A percentile compares a stretch with the other conserved stretches of the same genome.
Evolutionary conservation across 2,329 filamentous ascomycete genomes (phyloP).

Genomic region (Aureobasidium sp.): DNA sequence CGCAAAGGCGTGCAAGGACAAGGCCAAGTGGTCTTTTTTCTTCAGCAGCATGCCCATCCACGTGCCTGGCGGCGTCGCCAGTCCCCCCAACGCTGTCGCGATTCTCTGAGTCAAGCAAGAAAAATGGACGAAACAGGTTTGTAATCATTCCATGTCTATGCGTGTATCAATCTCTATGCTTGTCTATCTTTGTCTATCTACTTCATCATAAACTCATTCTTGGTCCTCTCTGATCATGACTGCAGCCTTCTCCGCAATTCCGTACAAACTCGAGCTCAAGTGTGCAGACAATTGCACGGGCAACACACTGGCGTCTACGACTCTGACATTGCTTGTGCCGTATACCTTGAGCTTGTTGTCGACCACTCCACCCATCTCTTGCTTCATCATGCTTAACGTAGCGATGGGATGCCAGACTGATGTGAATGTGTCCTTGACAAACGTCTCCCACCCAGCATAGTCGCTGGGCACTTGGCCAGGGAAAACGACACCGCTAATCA

Average conservation of each 20-base stretch:
- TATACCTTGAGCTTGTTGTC: conserved; percentile 21
- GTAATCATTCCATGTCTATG: neutral
- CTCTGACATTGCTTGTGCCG: conserved; percentile 20
- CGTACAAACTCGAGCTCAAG: conserved; percentile 21
- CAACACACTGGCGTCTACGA: conserved; percentile 22
- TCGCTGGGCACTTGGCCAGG: conserved; percentile 19
- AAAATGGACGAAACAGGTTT: too few relatives aligned
- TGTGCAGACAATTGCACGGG: conserved; percentile 23
- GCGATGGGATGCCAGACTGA: conserved; percentile 27
- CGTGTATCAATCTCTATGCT: too few relatives aligned
- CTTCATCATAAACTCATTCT: neutral
- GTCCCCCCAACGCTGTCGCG: conserved; percentile 22
- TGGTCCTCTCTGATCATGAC: conserved; percentile 15
- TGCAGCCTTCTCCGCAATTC: conserved; percentile 22
- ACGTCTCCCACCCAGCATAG: conserved; percentile 23
- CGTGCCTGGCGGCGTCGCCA: conserved; percentile 20
- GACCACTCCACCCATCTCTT: conserved; percentile 24
- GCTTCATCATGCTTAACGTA: conserved; percentile 26
- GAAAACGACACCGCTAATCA: conserved; percentile 24
- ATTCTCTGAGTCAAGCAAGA: too few relatives aligned
- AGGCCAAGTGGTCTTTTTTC: conserved; percentile 27
- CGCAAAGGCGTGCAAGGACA: conserved; percentile 25
- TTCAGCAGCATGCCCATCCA: conserved; percentile 21
- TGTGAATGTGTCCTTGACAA: conserved; percentile 23
- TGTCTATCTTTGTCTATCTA: neutral